These are phyloP conservation scores for Colletotrichum falcatum DNA, from an alignment of 2,329 filamentous ascomycete genomes.

Conservation along the genomic window DNA sequence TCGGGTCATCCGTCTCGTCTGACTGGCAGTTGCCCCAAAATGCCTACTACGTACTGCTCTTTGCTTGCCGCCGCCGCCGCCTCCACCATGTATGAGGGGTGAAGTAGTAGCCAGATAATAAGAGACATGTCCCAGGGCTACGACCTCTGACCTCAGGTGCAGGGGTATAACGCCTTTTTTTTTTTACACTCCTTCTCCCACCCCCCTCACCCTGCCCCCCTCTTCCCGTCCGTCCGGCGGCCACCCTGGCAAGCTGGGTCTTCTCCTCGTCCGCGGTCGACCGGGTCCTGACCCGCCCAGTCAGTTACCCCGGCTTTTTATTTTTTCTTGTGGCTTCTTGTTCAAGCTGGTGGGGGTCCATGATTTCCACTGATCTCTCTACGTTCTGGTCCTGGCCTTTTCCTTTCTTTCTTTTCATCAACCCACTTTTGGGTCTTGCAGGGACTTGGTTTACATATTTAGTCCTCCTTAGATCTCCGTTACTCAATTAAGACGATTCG, in stretches of 20 bases:
- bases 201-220: slow-evolving; percentile 14
- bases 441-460: slow-evolving; percentile 40
- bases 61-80: slow-evolving; percentile 28
- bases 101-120: slow-evolving; percentile 19
- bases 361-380: slow-evolving; percentile 35
- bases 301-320: slow-evolving; percentile 40
- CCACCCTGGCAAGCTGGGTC: slow-evolving; percentile 31
- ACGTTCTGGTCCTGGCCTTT: slow-evolving; percentile 29
- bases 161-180: slow-evolving; percentile 27
- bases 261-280: slow-evolving; percentile 27
- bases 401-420: slow-evolving; percentile 21
- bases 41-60: slow-evolving; percentile 1
- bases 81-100: slow-evolving; percentile 32
- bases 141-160: slow-evolving; percentile 26
- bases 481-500: slow-evolving; percentile 31
- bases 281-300: slow-evolving; percentile 25
- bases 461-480: slow-evolving; percentile 38
- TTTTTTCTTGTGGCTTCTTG: slow-evolving; percentile 15
- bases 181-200: slow-evolving; percentile 8
- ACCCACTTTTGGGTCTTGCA: slow-evolving; percentile 34
- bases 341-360: slow-evolving; percentile 33
- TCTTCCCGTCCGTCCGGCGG: background rate
- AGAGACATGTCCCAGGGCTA: slow-evolving; percentile 24
- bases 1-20: background rate
- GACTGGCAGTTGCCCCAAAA: background rate